Evolutionary conservation across 164 flowering plant genomes (phyloP).

Genomic region (Nymphaea thermarum): DNA sequence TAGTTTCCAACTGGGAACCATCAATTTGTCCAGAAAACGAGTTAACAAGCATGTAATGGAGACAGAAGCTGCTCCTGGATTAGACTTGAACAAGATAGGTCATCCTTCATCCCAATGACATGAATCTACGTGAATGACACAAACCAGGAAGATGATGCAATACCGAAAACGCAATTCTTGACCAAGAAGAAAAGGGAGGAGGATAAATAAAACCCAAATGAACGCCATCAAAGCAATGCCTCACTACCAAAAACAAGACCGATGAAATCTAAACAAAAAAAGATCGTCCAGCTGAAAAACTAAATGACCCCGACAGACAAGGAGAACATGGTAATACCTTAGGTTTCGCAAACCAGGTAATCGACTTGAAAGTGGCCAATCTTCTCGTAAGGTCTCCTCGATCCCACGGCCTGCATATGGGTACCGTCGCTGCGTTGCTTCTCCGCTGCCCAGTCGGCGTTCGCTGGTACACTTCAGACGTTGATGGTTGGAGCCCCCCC

Average conservation of each 20-base stretch:
- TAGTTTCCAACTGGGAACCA: too few species aligned
- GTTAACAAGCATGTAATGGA: too few species aligned
- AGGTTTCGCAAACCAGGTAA: conserved; percentile 98
- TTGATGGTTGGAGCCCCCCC: background rate
- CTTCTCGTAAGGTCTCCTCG: conserved; percentile 70
- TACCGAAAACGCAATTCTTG: too few species aligned
- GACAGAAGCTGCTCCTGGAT: too few species aligned
- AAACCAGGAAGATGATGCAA: too few species aligned
- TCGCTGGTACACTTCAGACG: background rate
- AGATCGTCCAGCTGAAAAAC: background rate
- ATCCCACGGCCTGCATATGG: conserved; percentile 85
- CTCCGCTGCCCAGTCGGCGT: background rate
- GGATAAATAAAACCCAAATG: too few species aligned
- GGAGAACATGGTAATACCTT: conserved; percentile 33
- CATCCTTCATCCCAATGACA: too few species aligned
- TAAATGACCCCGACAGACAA: background rate
- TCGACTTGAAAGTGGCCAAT: conserved; percentile 82
- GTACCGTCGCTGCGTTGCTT: conserved; percentile 15
- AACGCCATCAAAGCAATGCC: too few species aligned
- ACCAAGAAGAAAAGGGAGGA: too few species aligned
- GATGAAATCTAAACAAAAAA: background rate
- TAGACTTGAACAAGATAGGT: too few species aligned
- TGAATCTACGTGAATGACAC: too few species aligned
- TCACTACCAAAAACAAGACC: background rate
- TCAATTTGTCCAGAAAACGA: too few species aligned